Base-by-base conservation (phyloP, 225 moss, liverwort and hornwort genomes). In the Straminergon stramineum region DNA sequence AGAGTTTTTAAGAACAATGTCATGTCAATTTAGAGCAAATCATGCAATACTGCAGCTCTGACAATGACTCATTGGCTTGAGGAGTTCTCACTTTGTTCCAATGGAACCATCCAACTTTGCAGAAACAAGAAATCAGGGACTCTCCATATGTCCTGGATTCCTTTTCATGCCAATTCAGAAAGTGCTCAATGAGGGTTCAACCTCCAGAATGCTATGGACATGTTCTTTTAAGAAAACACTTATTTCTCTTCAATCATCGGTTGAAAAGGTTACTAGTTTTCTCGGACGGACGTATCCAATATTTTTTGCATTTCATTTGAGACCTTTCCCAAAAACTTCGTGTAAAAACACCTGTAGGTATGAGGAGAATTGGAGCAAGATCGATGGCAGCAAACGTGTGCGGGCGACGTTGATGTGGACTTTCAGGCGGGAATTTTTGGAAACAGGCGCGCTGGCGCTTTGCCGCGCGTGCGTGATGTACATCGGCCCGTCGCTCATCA, bases 401-500 rank as follows among this genome's bases (percentile, higher is more conserved):
- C 90, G 95, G 60, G 75, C 69, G 62, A 89, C 94, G 27, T 41
- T 96, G 77, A 57, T 92, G 45, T 56, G 91, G 41, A 85, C 93
- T 9, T 91, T 94, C 56, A 83, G 67, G 92, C 45, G 75, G 37
- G 74, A 79, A 22, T 90, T 96, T 51, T n/a, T 94, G 41, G 39
- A 81, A 51, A 93, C 95, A 22, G 97, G 92, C 39, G 85, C 82
- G 81, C 75, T 97, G 37, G 96, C 92, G 74, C 52, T 98, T 20
- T 12, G 92, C 63, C 94, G 94, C 39, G 89, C 95, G 37, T 90
- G 76, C 67, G 96, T 98, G 73, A 96, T 98, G 97, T 98, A 92
- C 90, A 80, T 91, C 52, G 96, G 97, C 18, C 97, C 96, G 35
- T 82, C 95, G 71, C 92, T 96, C 37, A 95, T 98, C 83, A 92